Conservation (phyloP, 2,329 filamentous ascomycete genomes). For the Fusarium sp. region DNA sequence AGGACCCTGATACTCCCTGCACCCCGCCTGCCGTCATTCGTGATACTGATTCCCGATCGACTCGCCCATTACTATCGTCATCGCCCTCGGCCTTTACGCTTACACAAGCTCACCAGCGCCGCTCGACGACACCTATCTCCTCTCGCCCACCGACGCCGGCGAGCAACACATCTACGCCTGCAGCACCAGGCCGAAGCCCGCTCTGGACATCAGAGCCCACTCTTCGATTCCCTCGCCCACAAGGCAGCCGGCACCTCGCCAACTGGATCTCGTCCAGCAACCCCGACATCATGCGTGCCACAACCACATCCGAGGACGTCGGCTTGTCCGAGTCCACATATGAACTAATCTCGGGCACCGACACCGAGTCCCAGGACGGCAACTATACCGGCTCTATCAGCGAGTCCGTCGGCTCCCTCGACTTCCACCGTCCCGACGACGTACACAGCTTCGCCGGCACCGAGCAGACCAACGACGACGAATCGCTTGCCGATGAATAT, state of each 20-base stretch:
- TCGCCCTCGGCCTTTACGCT: conserved; percentile 37
- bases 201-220: conserved; percentile 60
- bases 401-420: conserved; percentile 64
- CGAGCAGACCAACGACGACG: conserved; percentile 60
- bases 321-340: conserved; percentile 68
- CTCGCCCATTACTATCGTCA: conserved; percentile 36
- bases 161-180: conserved; percentile 10
- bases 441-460: conserved; percentile 64
- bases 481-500: conserved; percentile 51
- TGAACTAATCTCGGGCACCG: conserved; percentile 66
- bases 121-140: conserved; percentile 25
- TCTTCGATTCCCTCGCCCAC: conserved; percentile 68
- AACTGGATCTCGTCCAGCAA: conserved; percentile 71
- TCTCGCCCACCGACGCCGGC: conserved; percentile 32
- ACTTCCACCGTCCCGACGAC: conserved; percentile 62
- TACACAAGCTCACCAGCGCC: conserved; percentile 36
- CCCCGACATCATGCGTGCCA: conserved; percentile 66
- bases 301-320: conserved; percentile 59
- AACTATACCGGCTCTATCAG: conserved; percentile 60
- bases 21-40: conserved; percentile 44
- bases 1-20: conserved; percentile 47
- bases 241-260: conserved; percentile 66
- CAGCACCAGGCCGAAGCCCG: conserved; percentile 21
- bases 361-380: conserved; percentile 65
- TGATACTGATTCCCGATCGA: conserved; percentile 48